Base-by-base conservation (phyloP, 2,329 filamentous ascomycete genomes). In the Aspergillus neotritici region DNA sequence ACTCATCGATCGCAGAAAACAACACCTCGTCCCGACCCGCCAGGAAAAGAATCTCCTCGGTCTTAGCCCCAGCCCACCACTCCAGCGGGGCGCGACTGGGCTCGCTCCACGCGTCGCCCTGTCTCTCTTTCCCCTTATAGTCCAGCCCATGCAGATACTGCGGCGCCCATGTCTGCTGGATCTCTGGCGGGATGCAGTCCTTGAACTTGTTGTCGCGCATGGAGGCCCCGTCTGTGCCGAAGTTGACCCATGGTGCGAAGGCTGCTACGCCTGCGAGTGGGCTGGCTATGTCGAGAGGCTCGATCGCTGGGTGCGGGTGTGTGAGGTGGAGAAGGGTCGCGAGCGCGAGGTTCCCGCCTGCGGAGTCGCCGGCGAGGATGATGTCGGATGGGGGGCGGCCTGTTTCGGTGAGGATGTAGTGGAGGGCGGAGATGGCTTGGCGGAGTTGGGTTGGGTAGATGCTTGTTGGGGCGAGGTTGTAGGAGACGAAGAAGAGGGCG, bases 181-280 rank as follows among this genome's bases (percentile, higher is more conserved):
- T 52, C 0, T 47, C 48, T 0, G 51, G 46, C 11, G 67, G 60
- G 21, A 81, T 63, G 40, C 74, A 58, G 57, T 82, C 78, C 49
- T 70, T 74, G 33, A 68, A 63, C 4, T 59, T 63, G 48, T 80
- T 79, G 5, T 57, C 52, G 14, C 54, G 52, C 40, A 69, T 70
- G 4, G 70, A 69, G 1, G 64, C 56, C 29, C 68, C 65, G 11
- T 67, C 55, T 0, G 60, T 61, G 25, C 59, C 57, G 55, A 80
- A 78, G 12, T 67, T 70, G 4, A 71, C 59, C 79, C 80, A 83
- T 0, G 79, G 79, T 1, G 71, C 74, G 31, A 80, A 71, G 0
- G 78, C 65, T 17, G 82, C 56, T 0, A 71, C 65, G 1, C 69
- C 77, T 2, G 58, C 59, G 29, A 66, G 38, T 60, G 67, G 41